Percentiles rank a stretch among this genome's conserved stretches.
Conservation (phyloP, 306 rosid genomes). For the Fagus sylvatica region DNA sequence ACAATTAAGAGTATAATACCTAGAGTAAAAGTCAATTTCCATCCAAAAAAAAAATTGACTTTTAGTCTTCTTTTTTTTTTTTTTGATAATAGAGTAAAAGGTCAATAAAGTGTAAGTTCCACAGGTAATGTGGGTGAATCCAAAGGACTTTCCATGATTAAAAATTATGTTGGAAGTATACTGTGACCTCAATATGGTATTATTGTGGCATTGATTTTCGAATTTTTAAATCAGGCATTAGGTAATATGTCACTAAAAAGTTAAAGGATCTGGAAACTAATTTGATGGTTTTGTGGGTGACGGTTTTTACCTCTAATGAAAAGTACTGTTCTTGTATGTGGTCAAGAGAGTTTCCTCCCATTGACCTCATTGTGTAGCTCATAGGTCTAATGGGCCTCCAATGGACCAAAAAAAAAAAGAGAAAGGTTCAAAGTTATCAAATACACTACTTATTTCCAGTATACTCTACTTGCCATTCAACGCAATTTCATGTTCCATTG, state of each 20-base stretch:
- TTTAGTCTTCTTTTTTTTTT: too few relatives aligned
- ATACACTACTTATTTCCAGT: too few relatives aligned
- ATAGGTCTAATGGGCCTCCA: too few relatives aligned
- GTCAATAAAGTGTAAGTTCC: background rate
- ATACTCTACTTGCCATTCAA: too few relatives aligned
- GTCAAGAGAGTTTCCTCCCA: too few relatives aligned
- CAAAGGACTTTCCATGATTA: background rate
- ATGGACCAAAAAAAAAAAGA: too few relatives aligned
- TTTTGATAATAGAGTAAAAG: background rate
- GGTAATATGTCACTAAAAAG: background rate
- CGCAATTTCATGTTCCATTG: background rate
- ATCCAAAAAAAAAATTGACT: too few relatives aligned
- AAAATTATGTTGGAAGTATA: background rate
- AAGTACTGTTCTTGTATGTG: background rate
- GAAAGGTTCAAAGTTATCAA: too few relatives aligned
- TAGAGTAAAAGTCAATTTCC: too few relatives aligned
- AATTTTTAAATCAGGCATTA: background rate
- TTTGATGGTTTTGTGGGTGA: background rate
- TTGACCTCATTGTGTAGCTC: too few relatives aligned
- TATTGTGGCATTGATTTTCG: background rate
- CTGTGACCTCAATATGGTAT: background rate
- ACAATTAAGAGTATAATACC: too few relatives aligned
- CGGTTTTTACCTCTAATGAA: background rate
- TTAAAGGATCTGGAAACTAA: background rate
- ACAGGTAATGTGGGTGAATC: background rate